phyloP scores from a whole-genome alignment of 1,284 basidiomycete genomes.

The Neotropicomus parvogracilis region DNA sequence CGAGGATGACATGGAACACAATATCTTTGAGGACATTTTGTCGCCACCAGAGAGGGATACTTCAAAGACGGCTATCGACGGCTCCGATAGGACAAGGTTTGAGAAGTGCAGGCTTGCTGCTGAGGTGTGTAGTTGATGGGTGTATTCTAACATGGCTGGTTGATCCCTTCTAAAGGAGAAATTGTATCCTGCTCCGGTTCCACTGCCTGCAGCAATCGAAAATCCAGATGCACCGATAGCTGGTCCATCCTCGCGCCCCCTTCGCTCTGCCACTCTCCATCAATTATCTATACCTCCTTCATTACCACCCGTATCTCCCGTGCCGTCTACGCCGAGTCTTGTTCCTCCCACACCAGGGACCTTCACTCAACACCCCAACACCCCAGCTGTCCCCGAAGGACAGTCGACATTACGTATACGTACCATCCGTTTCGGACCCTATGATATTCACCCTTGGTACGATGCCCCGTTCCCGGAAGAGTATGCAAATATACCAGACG shows the following conservation, averaged over 20 bases:
- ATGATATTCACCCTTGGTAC: conserved; percentile 97
- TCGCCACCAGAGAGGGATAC: conserved; percentile 71
- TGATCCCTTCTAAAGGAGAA: conserved; percentile 44
- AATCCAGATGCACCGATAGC: conserved; percentile 45
- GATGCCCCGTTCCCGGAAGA: conserved; percentile 99
- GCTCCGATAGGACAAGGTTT: conserved; percentile 73
- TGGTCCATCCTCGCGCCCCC: conserved; percentile 59
- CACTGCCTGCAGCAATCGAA: conserved; percentile 34
- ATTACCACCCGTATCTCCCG: conserved; percentile 31
- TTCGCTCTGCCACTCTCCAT: conserved; percentile 53
- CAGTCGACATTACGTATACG: conserved; percentile 66
- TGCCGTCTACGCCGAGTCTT: conserved; percentile 40
- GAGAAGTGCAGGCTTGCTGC: conserved; percentile 68
- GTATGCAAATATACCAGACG: conserved; percentile 91
- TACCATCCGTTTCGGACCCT: conserved; percentile 89
- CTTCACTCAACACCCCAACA: conserved; percentile 27
- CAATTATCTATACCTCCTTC: conserved; percentile 34
- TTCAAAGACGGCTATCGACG: conserved; percentile 62
- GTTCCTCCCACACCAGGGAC: conserved; percentile 36
- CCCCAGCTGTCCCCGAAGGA: conserved; percentile 24
- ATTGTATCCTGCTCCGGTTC: conserved; percentile 43
- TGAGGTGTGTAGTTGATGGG: conserved; percentile 49
- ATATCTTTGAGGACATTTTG: conserved; percentile 84
- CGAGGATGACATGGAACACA: conserved; percentile 53
- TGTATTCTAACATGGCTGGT: background rate